phyloP scores from a whole-genome alignment of 176 grass and related monocot genomes.

The Raddia guianensis region DNA sequence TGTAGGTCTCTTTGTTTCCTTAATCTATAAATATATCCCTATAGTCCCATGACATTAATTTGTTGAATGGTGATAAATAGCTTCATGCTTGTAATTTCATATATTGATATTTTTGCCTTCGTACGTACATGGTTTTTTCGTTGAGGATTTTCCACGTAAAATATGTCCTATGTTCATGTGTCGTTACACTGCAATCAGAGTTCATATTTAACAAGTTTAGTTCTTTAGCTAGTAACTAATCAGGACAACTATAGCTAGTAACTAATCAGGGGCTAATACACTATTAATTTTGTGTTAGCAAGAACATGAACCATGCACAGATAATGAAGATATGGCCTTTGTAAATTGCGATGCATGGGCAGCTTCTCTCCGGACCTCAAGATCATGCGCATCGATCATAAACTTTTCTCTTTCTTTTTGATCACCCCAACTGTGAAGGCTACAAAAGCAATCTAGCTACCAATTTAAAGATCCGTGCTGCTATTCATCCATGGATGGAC shows the following conservation, averaged over 20 bases:
- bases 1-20: no score
- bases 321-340: neutral
- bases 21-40: no score
- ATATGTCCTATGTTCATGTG: no score
- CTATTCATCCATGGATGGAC: neutral
- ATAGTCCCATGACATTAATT: no score
- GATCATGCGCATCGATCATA: neutral
- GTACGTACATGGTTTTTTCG: no score
- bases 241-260: neutral
- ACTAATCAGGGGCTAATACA: neutral
- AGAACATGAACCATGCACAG: neutral
- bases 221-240: neutral
- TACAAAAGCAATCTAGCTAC: constrained; percentile 14
- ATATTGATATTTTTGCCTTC: no score
- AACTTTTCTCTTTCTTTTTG: neutral
- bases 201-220: no score
- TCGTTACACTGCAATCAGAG: neutral
- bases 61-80: no score
- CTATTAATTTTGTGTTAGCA: neutral
- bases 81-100: no score
- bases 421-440: neutral
- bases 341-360: neutral
- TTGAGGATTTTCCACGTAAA: no score
- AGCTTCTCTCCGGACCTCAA: neutral
- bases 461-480: constrained; percentile 1